A percentile compares a stretch with the other conserved stretches of the same genome.
Conservation (phyloP, 495 filamentous ascomycete genomes). For the Podospora fimiseda region DNA sequence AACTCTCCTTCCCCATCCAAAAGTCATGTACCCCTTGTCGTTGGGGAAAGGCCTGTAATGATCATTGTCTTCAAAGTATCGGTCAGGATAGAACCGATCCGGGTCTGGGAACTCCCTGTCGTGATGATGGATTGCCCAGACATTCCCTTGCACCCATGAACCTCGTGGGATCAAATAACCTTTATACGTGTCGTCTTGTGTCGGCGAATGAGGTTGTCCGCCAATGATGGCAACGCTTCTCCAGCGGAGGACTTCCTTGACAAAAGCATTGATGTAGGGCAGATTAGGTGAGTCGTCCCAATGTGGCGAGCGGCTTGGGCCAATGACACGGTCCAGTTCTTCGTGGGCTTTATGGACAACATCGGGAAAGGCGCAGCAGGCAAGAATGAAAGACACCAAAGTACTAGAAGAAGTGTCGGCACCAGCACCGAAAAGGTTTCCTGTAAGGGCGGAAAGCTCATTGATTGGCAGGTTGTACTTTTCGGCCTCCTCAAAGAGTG, state of each 20-base stretch:
- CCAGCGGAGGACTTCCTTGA: slow-evolving; percentile 61
- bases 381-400: slow-evolving; percentile 56
- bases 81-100: slow-evolving; percentile 49
- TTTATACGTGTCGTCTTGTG: slow-evolving; percentile 53
- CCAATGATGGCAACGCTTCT: slow-evolving; percentile 57
- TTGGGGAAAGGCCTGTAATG: slow-evolving; percentile 49
- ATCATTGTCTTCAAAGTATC: slow-evolving; percentile 42
- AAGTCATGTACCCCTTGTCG: slow-evolving; percentile 58
- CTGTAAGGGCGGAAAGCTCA: slow-evolving; percentile 54
- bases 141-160: slow-evolving; percentile 55
- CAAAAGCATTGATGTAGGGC: slow-evolving; percentile 54
- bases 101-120: slow-evolving; percentile 58
- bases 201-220: slow-evolving; percentile 56
- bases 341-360: slow-evolving; percentile 34
- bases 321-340: slow-evolving; percentile 55
- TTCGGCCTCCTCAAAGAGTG: slow-evolving; percentile 43
- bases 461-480: slow-evolving; percentile 45
- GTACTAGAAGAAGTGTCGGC: slow-evolving; percentile 61
- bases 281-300: slow-evolving; percentile 53
- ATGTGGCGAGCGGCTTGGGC: slow-evolving; percentile 44
- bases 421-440: slow-evolving; percentile 60
- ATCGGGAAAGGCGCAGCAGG: slow-evolving; percentile 51
- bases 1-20: slow-evolving; percentile 55
- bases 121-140: slow-evolving; percentile 61
- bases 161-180: slow-evolving; percentile 48